Percentiles rank a stretch among this genome's conserved stretches.
These are phyloP conservation scores for Torulaspora microellipsoides DNA, from an alignment of 805 yeast species.

Conservation along the genomic window DNA sequence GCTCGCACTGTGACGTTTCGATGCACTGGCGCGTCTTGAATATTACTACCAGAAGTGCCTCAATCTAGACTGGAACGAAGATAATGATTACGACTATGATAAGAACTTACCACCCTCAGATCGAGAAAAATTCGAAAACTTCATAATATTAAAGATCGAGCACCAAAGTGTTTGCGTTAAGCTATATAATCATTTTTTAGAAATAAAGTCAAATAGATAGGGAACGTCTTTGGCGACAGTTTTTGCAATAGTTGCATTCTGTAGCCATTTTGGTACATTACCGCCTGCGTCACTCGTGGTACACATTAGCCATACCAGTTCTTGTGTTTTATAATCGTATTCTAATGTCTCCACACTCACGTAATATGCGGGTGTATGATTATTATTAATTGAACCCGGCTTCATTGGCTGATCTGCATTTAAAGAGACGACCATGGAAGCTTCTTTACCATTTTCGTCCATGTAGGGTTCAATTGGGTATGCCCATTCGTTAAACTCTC, in stretches of 20 bases:
- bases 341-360: constrained; percentile 35
- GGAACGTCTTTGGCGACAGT: constrained; percentile 40
- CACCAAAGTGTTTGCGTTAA: background rate
- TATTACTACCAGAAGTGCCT: too few species aligned
- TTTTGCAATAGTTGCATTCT: constrained; percentile 38
- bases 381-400: constrained; percentile 15
- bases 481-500: constrained; percentile 38
- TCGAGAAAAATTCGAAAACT: too few species aligned
- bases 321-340: constrained; percentile 17
- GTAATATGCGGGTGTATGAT: constrained; percentile 35
- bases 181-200: background rate
- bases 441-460: constrained; percentile 19
- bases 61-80: too few species aligned
- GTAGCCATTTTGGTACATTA: constrained; percentile 38
- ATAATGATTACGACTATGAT: too few species aligned
- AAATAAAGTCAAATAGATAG: constrained; percentile 23
- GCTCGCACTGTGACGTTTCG: too few species aligned
- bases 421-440: constrained; percentile 34
- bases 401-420: constrained; percentile 27
- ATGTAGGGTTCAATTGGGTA: constrained; percentile 28
- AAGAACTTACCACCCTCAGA: too few species aligned
- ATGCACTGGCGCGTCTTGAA: too few species aligned
- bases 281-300: constrained; percentile 41
- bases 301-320: constrained; percentile 37
- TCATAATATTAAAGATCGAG: too few species aligned